Evolutionary conservation across 1,284 basidiomycete species (phyloP).

Genomic region (Fistulina hepatica): DNA sequence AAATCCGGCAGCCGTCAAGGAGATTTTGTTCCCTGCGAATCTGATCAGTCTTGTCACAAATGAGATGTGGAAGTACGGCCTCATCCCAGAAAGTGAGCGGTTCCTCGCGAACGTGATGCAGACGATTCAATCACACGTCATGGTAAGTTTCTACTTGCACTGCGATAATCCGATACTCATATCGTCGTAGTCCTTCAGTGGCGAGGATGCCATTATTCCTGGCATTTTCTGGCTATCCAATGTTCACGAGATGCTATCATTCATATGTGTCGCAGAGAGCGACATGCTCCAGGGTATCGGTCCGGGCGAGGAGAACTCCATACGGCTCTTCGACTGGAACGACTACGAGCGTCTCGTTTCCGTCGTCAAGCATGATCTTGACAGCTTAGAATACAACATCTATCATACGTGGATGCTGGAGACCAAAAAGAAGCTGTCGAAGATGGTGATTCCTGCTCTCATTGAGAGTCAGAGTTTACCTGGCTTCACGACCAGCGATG

Average conservation of each 20-base stretch:
- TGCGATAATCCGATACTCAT: slow-evolving; percentile 1
- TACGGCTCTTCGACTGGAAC: slow-evolving; percentile 92
- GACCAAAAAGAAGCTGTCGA: slow-evolving; percentile 91
- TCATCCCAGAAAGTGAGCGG: slow-evolving; percentile 93
- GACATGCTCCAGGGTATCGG: slow-evolving; percentile 98
- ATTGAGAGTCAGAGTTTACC: slow-evolving; percentile 97
- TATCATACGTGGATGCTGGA: slow-evolving; percentile 99
- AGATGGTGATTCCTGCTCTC: slow-evolving; percentile 98
- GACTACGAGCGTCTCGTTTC: slow-evolving; percentile 95
- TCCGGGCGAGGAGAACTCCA: slow-evolving; percentile 86
- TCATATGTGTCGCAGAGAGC: slow-evolving; percentile 96
- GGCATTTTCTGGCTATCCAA: slow-evolving; percentile 99
- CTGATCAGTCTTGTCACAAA: slow-evolving; percentile 96
- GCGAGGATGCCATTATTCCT: slow-evolving; percentile 92
- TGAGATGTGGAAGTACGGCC: slow-evolving; percentile 99
- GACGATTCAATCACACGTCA: slow-evolving; percentile 93
- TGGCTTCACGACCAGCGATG: slow-evolving; percentile 94
- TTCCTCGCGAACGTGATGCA: slow-evolving; percentile 99
- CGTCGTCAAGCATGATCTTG: slow-evolving; percentile 97
- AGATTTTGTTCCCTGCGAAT: slow-evolving; percentile 99
- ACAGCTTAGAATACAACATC: slow-evolving; percentile 98
- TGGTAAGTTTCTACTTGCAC: slow-evolving; percentile 48
- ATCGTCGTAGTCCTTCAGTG: slow-evolving; percentile 62
- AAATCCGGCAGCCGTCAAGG: slow-evolving; percentile 90
- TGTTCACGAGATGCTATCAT: slow-evolving; percentile 99